Evolutionary conservation across 2,329 filamentous ascomycete genomes (phyloP).

Genomic region (Tolypocladium album): DNA sequence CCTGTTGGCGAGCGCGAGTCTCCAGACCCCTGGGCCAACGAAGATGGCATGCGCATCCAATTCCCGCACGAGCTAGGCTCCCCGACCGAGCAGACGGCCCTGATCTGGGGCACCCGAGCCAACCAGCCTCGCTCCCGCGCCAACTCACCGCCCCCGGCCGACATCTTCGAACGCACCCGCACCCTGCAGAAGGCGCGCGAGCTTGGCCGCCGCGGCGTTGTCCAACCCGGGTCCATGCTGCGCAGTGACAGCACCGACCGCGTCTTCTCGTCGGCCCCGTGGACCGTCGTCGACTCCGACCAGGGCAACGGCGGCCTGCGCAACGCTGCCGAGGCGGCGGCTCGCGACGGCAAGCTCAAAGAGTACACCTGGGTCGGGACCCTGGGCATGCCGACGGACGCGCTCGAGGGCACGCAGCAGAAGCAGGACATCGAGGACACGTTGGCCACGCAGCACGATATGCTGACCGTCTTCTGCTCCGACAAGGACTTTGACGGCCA

Average conservation of each 20-base stretch:
- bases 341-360: conserved; percentile 54
- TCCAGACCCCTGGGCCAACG: conserved; percentile 43
- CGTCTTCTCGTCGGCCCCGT: conserved; percentile 67
- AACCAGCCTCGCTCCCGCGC: conserved; percentile 73
- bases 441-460: conserved; percentile 71
- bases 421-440: conserved; percentile 76
- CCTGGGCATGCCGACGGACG: conserved; percentile 87
- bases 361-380: conserved; percentile 89
- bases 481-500: conserved; percentile 93
- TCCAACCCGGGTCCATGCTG: conserved; percentile 39
- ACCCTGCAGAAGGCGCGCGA: conserved; percentile 46
- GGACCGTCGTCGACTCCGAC: conserved; percentile 74
- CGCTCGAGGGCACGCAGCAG: conserved; percentile 59
- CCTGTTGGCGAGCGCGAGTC: conserved; percentile 35
- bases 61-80: conserved; percentile 44
- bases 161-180: conserved; percentile 59
- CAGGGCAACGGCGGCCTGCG: conserved; percentile 88
- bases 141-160: conserved; percentile 62
- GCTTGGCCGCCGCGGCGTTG: conserved; percentile 45
- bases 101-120: conserved; percentile 63
- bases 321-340: conserved; percentile 74
- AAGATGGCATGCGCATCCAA: conserved; percentile 46
- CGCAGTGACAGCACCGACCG: conserved; percentile 56
- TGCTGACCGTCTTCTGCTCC: conserved; percentile 72
- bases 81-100: conserved; percentile 64